Evolutionary conservation across 352 stramenopile genomes (phyloP).

Genomic region (Globisporangium cederbergense): DNA sequence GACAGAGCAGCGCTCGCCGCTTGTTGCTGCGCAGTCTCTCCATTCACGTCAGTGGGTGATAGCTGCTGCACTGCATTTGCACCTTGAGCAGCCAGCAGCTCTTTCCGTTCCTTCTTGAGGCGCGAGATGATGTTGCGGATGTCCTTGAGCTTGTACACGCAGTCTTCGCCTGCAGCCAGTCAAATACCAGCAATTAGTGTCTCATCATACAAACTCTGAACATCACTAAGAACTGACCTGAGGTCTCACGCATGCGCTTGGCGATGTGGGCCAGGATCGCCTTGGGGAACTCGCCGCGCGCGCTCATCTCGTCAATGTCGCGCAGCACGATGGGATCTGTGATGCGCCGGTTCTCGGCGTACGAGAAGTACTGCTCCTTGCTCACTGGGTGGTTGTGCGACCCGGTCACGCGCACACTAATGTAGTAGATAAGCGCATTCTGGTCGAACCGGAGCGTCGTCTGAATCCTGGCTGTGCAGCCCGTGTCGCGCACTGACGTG

Average conservation of each 20-base stretch:
- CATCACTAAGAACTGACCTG: neutral
- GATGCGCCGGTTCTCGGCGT: slow-evolving; percentile 10
- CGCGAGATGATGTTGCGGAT: slow-evolving; percentile 12
- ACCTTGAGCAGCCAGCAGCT: neutral
- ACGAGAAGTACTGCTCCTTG: slow-evolving; percentile 10
- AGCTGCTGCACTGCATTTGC: neutral
- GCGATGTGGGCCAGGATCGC: slow-evolving; percentile 6
- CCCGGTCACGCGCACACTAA: neutral
- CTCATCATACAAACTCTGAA: no score
- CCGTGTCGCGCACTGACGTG: slow-evolving; percentile 52
- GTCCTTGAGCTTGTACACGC: slow-evolving; percentile 14
- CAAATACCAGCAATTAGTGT: neutral
- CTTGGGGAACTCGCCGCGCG: slow-evolving; percentile 8
- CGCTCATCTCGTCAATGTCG: slow-evolving; percentile 9
- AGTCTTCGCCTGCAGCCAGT: slow-evolving; percentile 4
- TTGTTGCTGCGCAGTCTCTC: neutral
- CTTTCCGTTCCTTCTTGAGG: slow-evolving; percentile 7
- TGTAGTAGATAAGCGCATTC: neutral
- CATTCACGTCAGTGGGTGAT: neutral
- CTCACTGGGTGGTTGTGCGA: slow-evolving; percentile 9
- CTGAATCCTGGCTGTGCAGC: slow-evolving; percentile 7
- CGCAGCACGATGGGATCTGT: slow-evolving; percentile 3
- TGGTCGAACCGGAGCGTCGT: slow-evolving; percentile 5
- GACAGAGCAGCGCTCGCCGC: neutral
- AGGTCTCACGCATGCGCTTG: slow-evolving; percentile 6